phyloP scores from a whole-genome alignment of 2,329 filamentous ascomycete genomes.

The Venturia pyrina region DNA sequence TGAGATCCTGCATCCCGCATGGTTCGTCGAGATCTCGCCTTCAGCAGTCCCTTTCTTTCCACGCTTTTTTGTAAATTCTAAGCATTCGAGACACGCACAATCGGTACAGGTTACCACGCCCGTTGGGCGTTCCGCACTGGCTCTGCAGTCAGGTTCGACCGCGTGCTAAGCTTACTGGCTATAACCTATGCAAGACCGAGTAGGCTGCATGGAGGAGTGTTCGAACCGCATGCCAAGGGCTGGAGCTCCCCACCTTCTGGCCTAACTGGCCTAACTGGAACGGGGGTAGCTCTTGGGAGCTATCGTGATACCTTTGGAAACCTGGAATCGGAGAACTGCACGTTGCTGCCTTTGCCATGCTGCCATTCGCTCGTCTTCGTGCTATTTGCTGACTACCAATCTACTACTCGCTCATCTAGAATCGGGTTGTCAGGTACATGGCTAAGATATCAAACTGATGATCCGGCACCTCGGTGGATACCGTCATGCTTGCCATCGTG shows the following conservation, averaged over 20 bases:
- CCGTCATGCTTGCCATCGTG: not conserved
- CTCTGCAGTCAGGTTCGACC: not conserved
- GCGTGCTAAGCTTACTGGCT: slow-evolving; percentile 3
- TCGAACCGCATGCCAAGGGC: not conserved
- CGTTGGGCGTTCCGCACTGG: not conserved
- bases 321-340: no score
- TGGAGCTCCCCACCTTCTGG: not conserved
- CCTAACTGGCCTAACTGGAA: no score
- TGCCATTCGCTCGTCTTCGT: no score
- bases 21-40: not conserved
- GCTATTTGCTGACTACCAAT: no score
- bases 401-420: not conserved
- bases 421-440: not conserved
- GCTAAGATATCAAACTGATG: not conserved
- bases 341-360: no score
- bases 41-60: not conserved
- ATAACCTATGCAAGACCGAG: not conserved
- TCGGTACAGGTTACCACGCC: no score
- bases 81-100: not conserved
- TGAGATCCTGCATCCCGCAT: not conserved
- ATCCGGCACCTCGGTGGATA: not conserved
- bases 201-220: not conserved
- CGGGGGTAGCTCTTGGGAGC: not conserved
- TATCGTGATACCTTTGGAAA: not conserved
- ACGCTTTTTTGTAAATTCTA: not conserved